Conservation (phyloP, 2,329 filamentous ascomycete genomes). For the Colletotrichum sp. region DNA sequence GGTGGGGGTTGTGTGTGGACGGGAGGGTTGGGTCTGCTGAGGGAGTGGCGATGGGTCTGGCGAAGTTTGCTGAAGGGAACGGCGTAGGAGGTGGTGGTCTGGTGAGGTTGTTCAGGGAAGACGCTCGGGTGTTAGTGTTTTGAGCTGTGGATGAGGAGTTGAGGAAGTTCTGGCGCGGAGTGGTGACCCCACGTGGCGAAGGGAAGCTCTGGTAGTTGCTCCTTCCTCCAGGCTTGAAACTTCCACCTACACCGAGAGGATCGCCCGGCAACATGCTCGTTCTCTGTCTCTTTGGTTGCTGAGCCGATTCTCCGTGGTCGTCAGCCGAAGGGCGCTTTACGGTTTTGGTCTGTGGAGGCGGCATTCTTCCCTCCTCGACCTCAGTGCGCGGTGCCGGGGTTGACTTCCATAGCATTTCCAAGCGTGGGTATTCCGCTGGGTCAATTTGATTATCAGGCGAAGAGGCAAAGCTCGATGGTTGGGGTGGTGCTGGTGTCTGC, state of each 20-base stretch:
- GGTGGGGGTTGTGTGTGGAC: too few relatives aligned
- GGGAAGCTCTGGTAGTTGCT: neutral
- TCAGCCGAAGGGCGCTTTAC: too few relatives aligned
- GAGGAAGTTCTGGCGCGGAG: neutral
- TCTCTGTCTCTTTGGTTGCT: neutral
- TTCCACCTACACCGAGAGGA: neutral
- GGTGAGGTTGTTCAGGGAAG: too few relatives aligned
- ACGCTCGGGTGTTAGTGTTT: too few relatives aligned
- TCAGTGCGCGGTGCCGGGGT: neutral
- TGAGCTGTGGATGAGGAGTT: accelerated
- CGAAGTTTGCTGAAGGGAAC: too few relatives aligned
- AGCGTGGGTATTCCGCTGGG: accelerated
- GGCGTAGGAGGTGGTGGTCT: too few relatives aligned
- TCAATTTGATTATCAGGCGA: accelerated
- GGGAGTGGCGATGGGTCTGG: neutral
- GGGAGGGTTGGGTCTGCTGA: too few relatives aligned
- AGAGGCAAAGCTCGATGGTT: neutral
- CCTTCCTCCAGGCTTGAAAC: neutral
- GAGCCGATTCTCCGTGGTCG: accelerated
- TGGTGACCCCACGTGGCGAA: too few relatives aligned
- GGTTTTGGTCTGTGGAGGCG: too few relatives aligned
- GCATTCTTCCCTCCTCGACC: accelerated
- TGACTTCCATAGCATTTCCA: neutral
- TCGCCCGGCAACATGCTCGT: accelerated
- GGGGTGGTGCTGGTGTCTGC: neutral